A percentile compares a stretch with the other conserved stretches of the same genome.
Evolutionary conservation across 805 yeast species (phyloP).

Genomic region (Monosporozyma solicola): DNA sequence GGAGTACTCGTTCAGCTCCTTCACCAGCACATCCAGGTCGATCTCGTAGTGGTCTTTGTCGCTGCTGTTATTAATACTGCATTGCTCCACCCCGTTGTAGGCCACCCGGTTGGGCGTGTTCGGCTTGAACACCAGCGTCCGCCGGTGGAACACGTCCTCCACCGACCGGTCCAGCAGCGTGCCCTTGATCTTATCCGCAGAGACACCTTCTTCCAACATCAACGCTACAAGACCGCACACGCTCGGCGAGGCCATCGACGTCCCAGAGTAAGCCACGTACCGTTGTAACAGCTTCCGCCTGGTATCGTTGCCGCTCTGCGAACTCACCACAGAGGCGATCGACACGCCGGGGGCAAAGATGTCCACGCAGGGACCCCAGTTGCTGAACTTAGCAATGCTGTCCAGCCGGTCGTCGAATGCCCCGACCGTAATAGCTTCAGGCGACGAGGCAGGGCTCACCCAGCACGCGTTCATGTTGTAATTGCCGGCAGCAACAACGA

Average conservation of each 20-base stretch:
- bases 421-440: constrained; percentile 69
- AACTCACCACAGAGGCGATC: constrained; percentile 47
- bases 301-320: not conserved
- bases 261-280: constrained; percentile 46
- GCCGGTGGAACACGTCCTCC: constrained; percentile 38
- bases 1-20: constrained; percentile 11
- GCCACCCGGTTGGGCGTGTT: constrained; percentile 55
- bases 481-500: constrained; percentile 86
- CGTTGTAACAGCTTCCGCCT: constrained; percentile 1
- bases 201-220: constrained; percentile 43
- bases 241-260: constrained; percentile 75
- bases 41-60: constrained; percentile 7
- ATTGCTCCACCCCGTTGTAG: constrained; percentile 28
- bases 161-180: constrained; percentile 40
- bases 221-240: constrained; percentile 60
- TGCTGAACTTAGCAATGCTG: constrained; percentile 67
- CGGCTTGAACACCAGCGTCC: constrained; percentile 38
- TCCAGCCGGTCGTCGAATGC: constrained; percentile 75
- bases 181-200: constrained; percentile 34
- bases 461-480: constrained; percentile 67
- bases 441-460: constrained; percentile 80
- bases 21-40: constrained; percentile 16
- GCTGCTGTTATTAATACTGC: constrained; percentile 21
- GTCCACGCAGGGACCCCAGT: constrained; percentile 90
- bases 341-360: constrained; percentile 74